Percentiles rank a stretch among this genome's conserved stretches.
These are phyloP conservation scores for Alternaria triticimaculans DNA, from an alignment of 2,329 filamentous ascomycete species.

Conservation along the genomic window DNA sequence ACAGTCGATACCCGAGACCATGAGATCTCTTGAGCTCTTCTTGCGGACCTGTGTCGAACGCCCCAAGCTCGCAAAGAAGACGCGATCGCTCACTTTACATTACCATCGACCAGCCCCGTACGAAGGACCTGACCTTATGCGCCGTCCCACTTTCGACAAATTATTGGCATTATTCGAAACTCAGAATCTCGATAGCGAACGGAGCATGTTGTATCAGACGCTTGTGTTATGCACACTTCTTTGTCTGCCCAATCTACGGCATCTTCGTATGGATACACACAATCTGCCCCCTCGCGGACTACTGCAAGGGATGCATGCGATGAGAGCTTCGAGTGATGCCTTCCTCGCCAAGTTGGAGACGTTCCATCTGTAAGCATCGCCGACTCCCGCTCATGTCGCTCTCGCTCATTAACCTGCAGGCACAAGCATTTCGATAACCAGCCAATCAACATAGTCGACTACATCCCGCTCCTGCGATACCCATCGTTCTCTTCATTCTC, in stretches of 20 bases:
- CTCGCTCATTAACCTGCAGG: neutral
- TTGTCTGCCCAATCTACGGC: constrained; percentile 9
- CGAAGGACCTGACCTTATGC: neutral
- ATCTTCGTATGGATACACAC: constrained; percentile 1
- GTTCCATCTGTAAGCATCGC: constrained; percentile 6
- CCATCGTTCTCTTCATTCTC: constrained; percentile 6
- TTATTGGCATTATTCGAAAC: neutral
- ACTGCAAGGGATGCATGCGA: constrained; percentile 5
- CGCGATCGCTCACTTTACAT: constrained; percentile 1
- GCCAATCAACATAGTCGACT: neutral
- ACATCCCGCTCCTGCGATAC: constrained; percentile 3
- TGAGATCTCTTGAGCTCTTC: constrained; percentile 5
- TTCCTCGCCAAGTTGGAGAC: constrained; percentile 10
- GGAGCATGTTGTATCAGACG: constrained; percentile 2
- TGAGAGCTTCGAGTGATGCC: neutral
- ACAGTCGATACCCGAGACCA: neutral
- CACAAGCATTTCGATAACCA: constrained; percentile 7
- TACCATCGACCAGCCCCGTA: neutral
- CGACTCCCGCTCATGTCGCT: neutral
- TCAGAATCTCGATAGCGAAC: constrained; percentile 2
- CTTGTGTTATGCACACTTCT: constrained; percentile 3
- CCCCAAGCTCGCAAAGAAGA: constrained; percentile 5
- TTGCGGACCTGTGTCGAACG: constrained; percentile 4
- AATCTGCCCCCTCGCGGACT: constrained; percentile 8
- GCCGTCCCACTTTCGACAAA: neutral